Conservation (phyloP, 371 early-diverging fungal genomes). For the Dichotomocladium elegans region DNA sequence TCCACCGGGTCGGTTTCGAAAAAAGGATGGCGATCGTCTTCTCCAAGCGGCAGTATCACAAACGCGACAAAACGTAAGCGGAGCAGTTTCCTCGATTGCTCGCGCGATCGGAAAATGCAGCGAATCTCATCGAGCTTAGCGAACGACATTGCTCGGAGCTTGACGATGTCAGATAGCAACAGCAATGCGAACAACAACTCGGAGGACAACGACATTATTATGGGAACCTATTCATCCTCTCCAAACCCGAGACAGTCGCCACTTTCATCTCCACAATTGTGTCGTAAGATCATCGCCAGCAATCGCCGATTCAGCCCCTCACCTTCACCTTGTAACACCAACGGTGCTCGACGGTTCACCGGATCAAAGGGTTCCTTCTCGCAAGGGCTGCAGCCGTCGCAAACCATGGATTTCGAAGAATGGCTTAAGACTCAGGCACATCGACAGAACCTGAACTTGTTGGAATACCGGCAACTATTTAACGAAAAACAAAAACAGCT, state of each 20-base stretch:
- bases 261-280: neutral
- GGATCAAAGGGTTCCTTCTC: neutral
- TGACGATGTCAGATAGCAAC: slow-evolving; percentile 24
- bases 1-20: too few relatives aligned
- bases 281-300: neutral
- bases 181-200: neutral
- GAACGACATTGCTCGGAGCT: slow-evolving; percentile 41
- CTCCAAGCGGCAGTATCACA: slow-evolving; percentile 3
- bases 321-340: neutral
- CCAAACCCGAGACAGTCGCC: neutral
- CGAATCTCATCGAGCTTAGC: slow-evolving; percentile 35
- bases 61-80: slow-evolving; percentile 39
- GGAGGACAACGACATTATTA: slow-evolving; percentile 9
- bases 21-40: slow-evolving; percentile 1
- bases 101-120: slow-evolving; percentile 37
- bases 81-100: slow-evolving; percentile 29
- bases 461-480: slow-evolving; percentile 11
- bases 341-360: neutral
- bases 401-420: slow-evolving; percentile 11
- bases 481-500: slow-evolving; percentile 21
- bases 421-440: slow-evolving; percentile 19
- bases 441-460: slow-evolving; percentile 6
- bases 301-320: slow-evolving; percentile 4
- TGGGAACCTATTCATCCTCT: slow-evolving; percentile 1
- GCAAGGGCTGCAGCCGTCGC: neutral